Conservation (phyloP, 805 yeast genomes). For the Grigorovia humatica region DNA sequence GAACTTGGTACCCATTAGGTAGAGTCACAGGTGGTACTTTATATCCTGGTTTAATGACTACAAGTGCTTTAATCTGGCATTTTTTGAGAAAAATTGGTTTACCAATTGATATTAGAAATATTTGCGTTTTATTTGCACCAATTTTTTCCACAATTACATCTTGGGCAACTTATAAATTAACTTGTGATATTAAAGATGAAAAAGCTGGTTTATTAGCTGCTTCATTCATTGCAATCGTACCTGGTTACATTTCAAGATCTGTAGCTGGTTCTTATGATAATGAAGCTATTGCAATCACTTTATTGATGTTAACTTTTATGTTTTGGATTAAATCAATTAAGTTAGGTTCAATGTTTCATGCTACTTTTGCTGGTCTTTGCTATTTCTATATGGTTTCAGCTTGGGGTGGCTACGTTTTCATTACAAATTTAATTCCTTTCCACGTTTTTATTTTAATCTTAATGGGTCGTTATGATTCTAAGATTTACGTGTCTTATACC, state of each 20-base stretch:
- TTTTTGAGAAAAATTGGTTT: slow-evolving; percentile 51
- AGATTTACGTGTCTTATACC: slow-evolving; percentile 80
- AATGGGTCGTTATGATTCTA: slow-evolving; percentile 88
- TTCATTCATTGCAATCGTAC: slow-evolving; percentile 92
- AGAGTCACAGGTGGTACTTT: slow-evolving; percentile 98
- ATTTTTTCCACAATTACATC: slow-evolving; percentile 93
- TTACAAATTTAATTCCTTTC: slow-evolving; percentile 92
- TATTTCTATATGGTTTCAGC: slow-evolving; percentile 99
- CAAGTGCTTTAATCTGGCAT: slow-evolving; percentile 85
- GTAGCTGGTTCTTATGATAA: slow-evolving; percentile 99
- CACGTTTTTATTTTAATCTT: slow-evolving; percentile 82
- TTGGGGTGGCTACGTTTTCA: slow-evolving; percentile 99
- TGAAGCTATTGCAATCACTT: slow-evolving; percentile 95
- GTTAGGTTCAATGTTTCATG: slow-evolving; percentile 79
- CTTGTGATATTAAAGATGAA: slow-evolving; percentile 81
- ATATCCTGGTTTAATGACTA: slow-evolving; percentile 97
- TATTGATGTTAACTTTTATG: slow-evolving; percentile 90
- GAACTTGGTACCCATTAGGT: slow-evolving; percentile 98
- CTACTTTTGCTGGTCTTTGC: slow-evolving; percentile 70
- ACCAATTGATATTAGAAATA: slow-evolving; percentile 89
- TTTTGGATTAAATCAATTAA: slow-evolving; percentile 93
- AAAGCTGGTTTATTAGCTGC: slow-evolving; percentile 90
- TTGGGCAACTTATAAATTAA: slow-evolving; percentile 73
- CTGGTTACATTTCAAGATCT: slow-evolving; percentile 95
- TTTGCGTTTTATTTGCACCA: slow-evolving; percentile 94